Conservation (phyloP, 495 filamentous ascomycete species). For the Penicillium cosmopolitanum region DNA sequence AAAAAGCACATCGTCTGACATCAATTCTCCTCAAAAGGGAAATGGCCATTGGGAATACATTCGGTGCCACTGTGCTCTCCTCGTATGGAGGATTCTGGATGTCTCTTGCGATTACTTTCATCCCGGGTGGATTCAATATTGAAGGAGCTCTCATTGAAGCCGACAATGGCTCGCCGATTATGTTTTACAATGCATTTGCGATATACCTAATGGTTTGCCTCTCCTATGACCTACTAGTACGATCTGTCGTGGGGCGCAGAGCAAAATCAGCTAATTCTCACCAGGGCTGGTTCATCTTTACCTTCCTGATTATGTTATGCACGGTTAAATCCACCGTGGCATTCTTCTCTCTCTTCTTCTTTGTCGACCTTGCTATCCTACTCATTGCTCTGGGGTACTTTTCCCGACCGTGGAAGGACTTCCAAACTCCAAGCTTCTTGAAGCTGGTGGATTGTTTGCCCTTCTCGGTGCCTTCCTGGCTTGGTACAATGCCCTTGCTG, state of each 20-base stretch:
- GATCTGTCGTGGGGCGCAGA: not conserved
- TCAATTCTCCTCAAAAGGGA: slow-evolving; percentile 60
- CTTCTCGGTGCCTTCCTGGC: slow-evolving; percentile 80
- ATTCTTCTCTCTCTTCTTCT: slow-evolving; percentile 89
- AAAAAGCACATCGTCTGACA: not conserved
- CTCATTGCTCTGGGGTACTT: slow-evolving; percentile 74
- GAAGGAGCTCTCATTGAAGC: slow-evolving; percentile 39
- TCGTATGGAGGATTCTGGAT: slow-evolving; percentile 98
- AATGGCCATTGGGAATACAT: slow-evolving; percentile 93
- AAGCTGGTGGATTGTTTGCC: slow-evolving; percentile 80
- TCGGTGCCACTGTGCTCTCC: slow-evolving; percentile 91
- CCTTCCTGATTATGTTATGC: slow-evolving; percentile 74
- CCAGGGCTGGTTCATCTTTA: slow-evolving; percentile 90
- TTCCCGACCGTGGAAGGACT: slow-evolving; percentile 38
- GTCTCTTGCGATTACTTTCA: slow-evolving; percentile 78
- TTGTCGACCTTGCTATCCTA: slow-evolving; percentile 82
- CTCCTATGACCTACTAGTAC: not conserved
- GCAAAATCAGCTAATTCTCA: not conserved
- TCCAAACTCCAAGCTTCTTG: slow-evolving; percentile 55
- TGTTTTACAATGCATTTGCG: slow-evolving; percentile 69
- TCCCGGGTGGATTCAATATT: slow-evolving; percentile 69
- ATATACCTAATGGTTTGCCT: slow-evolving; percentile 71
- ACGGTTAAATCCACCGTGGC: slow-evolving; percentile 87
- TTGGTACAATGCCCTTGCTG: slow-evolving; percentile 91
- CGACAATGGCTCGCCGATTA: slow-evolving; percentile 44